phyloP scores from a whole-genome alignment of 2,329 filamentous ascomycete species.

The Epichloe sibirici region DNA sequence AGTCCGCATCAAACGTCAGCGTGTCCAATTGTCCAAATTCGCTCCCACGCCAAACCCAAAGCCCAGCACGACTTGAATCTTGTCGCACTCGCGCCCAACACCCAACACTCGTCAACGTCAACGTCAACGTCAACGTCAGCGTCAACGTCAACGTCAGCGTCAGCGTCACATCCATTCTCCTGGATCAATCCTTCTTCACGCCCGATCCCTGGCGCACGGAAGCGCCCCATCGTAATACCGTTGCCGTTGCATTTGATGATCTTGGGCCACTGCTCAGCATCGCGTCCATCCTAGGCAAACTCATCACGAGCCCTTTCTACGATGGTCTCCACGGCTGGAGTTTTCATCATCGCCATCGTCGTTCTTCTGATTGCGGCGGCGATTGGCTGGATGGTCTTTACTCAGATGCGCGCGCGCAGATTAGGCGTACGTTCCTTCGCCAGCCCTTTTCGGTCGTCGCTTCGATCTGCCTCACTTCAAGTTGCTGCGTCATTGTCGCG shows the following conservation, averaged over 20 bases:
- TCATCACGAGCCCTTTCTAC: constrained; percentile 8
- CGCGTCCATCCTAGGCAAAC: not conserved
- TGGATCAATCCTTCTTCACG: too few species aligned
- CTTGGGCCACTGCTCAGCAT: not conserved
- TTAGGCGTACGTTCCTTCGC: constrained; percentile 46
- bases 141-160: not conserved
- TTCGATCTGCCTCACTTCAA: too few species aligned
- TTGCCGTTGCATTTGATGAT: not conserved
- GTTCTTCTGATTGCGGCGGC: constrained; percentile 45
- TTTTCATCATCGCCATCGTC: constrained; percentile 62
- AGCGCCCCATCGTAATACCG: not conserved
- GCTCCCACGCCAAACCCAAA: too few species aligned
- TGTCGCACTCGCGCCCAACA: too few species aligned
- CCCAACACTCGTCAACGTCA: too few species aligned
- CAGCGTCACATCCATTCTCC: not conserved
- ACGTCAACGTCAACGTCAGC: not conserved
- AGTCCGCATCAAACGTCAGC: not conserved
- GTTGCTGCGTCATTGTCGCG: not conserved
- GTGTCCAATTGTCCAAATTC: not conserved
- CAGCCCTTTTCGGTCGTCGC: not conserved
- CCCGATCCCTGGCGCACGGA: not conserved
- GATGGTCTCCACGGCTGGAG: constrained; percentile 48
- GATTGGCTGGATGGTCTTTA: constrained; percentile 57
- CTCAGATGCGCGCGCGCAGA: constrained; percentile 58
- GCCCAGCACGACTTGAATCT: too few species aligned